These are phyloP conservation scores for Ceratocystis ficicola DNA, from an alignment of 2,329 filamentous ascomycete genomes.

Conservation along the genomic window DNA sequence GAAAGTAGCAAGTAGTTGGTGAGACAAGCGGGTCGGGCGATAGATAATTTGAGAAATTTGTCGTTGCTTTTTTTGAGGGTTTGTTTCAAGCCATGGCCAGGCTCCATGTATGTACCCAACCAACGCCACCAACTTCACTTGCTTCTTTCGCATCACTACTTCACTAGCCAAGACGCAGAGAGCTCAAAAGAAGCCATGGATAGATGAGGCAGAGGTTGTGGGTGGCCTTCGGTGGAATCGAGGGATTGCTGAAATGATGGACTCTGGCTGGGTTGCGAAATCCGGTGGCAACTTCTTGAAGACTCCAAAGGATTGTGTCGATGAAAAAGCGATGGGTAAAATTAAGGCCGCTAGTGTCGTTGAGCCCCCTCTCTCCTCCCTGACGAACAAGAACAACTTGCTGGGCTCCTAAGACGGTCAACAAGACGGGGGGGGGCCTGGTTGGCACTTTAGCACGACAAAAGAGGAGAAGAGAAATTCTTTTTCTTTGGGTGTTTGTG, in stretches of 20 bases:
- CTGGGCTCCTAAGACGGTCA: not conserved
- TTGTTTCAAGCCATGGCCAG: not conserved
- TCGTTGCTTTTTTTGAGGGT: not conserved
- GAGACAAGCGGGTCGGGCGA: not conserved
- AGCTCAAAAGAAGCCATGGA: not conserved
- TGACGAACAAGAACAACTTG: not conserved
- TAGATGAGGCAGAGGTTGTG: not conserved
- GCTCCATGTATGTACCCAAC: not conserved
- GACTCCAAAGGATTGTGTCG: not conserved
- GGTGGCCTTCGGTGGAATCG: not conserved
- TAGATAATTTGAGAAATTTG: not conserved
- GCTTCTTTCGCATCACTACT: not conserved
- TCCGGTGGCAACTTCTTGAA: not conserved
- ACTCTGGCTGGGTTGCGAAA: not conserved
- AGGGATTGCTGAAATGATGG: not conserved
- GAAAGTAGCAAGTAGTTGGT: not conserved
- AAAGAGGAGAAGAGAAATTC: slow-evolving; percentile 1
- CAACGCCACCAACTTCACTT: not conserved
- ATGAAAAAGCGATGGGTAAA: not conserved
- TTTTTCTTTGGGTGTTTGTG: not conserved
- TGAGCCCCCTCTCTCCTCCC: not conserved
- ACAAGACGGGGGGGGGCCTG: not conserved
- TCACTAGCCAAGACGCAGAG: not conserved
- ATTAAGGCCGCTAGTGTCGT: slow-evolving; percentile 4
- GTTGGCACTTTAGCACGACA: not conserved